Percentiles rank a stretch among this genome's conserved stretches.
Conservation (phyloP, 345 rosid species). For the Kernera saxatilis region DNA sequence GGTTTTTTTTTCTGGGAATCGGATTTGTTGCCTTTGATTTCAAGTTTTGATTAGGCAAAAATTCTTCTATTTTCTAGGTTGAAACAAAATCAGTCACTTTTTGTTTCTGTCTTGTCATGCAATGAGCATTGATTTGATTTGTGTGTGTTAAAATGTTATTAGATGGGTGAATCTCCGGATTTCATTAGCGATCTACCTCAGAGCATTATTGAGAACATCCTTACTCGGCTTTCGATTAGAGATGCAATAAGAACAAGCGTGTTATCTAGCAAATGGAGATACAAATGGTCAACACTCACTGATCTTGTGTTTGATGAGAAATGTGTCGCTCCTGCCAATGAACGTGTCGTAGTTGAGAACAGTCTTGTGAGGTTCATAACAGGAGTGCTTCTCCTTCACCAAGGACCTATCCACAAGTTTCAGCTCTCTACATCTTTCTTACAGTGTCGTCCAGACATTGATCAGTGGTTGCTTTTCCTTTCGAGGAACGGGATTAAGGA, state of each 20-base stretch:
- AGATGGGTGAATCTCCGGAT: conserved; percentile 55
- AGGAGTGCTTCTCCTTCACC: conserved; percentile 70
- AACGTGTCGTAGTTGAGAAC: conserved; percentile 32
- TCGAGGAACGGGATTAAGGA: conserved; percentile 67
- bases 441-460: conserved; percentile 69
- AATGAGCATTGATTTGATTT: neutral
- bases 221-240: conserved; percentile 52
- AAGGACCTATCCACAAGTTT: conserved; percentile 85
- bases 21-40: neutral
- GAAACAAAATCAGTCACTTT: neutral
- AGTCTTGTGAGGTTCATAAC: conserved; percentile 60
- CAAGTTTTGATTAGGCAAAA: neutral
- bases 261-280: conserved; percentile 79
- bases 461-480: conserved; percentile 93
- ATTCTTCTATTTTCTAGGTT: neutral
- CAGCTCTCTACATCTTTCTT: conserved; percentile 56
- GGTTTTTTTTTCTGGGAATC: conserved; percentile 2
- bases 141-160: neutral
- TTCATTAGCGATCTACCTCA: conserved; percentile 73
- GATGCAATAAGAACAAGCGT: conserved; percentile 80
- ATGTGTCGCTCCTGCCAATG: conserved; percentile 36
- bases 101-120: too few relatives aligned
- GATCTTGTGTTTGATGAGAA: conserved; percentile 72
- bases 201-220: conserved; percentile 70
- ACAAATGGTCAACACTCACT: conserved; percentile 63